Evolutionary conservation across 2,329 filamentous ascomycete genomes (phyloP), one percentile per base, ranked within the genome.

Genomic region (Colletotrichum sojae): DNA sequence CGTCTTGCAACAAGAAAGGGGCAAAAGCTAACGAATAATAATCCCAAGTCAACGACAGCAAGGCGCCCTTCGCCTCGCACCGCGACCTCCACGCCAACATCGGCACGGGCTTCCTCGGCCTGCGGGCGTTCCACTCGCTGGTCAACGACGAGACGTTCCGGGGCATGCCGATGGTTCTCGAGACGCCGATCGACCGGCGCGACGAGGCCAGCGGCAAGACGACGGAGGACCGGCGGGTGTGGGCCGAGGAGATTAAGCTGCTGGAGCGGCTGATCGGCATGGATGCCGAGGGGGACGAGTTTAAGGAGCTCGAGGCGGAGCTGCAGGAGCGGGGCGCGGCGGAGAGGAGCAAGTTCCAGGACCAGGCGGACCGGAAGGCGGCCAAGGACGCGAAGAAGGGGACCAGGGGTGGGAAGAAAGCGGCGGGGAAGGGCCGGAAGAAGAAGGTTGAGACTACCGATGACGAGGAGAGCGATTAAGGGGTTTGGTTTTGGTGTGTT

Each of bases 61-160:
- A 98, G 81, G 94, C 95, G 0, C 95, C 96, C 0, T 85, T 97
- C 36, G 85, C 82, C 49, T 96, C 94, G 43, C 89, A 94, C 73
- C 90, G 95, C 48, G 96, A 99, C 78, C 83, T 98, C 2, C 96
- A 99, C 80, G 94, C 95, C 72, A 98, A 98, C 78, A 98, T 99
- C 71, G 96, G 96, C 27, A 97, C 94, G 0, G 96, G 96, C 1
- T 99, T 97, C 77, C 86, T 99, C 0, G 96, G 96, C 0, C 86
- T 99, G 16, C 89, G 93, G 22, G 93, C 95, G 2, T 99, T 99
- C 80, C 94, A 97, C 82, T 94, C 91, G 76, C 83, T 99, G 69
- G 91, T 98, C 85, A 98, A 98, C 79, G 90, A 94, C 75, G 84
- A 86, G 27, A 84, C 89, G 1, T 92, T 98, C 69, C 88, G 92